These are phyloP conservation scores for Lyophyllum atratum DNA, from an alignment of 768 basidiomycete species.

Conservation along the genomic window DNA sequence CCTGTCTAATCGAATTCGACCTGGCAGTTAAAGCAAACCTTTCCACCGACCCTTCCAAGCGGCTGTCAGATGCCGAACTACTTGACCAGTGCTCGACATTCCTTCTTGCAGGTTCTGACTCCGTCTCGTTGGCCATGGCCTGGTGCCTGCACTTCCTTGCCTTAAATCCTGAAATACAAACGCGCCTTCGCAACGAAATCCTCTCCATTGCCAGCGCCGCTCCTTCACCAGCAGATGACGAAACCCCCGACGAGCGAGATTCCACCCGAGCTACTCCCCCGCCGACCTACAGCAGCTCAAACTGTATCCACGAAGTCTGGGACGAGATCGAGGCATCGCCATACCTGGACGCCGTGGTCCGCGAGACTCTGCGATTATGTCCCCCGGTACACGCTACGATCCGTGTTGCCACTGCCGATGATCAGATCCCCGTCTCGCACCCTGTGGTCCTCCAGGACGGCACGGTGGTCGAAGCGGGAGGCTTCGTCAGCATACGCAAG, in stretches of 20 bases:
- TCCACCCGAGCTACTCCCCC: slow-evolving; percentile 6
- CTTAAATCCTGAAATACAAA: slow-evolving; percentile 54
- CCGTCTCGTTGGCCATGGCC: slow-evolving; percentile 54
- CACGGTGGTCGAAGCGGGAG: slow-evolving; percentile 34
- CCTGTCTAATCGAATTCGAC: no score
- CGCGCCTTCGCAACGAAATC: slow-evolving; percentile 55
- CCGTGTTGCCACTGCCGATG: slow-evolving; percentile 54
- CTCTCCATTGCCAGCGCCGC: slow-evolving; percentile 16
- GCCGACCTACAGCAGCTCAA: slow-evolving; percentile 9
- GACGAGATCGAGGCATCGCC: slow-evolving; percentile 44
- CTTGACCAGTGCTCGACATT: slow-evolving; percentile 67
- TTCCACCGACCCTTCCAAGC: slow-evolving; percentile 41
- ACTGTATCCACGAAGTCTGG: slow-evolving; percentile 24
- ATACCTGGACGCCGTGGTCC: slow-evolving; percentile 58
- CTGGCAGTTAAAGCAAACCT: slow-evolving; percentile 72
- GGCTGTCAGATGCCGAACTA: slow-evolving; percentile 62
- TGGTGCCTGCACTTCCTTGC: slow-evolving; percentile 63
- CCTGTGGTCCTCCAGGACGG: slow-evolving; percentile 45
- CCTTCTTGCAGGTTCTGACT: slow-evolving; percentile 65
- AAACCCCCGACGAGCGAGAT: slow-evolving; percentile 11
- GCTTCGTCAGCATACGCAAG: slow-evolving; percentile 46
- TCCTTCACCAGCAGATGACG: slow-evolving; percentile 13
- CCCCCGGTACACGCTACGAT: slow-evolving; percentile 61
- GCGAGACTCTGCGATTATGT: slow-evolving; percentile 55
- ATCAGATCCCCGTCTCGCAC: slow-evolving; percentile 52